Evolutionary conservation across 305 asterid species (phyloP).

Genomic region (Stenogyne calaminthoides): DNA sequence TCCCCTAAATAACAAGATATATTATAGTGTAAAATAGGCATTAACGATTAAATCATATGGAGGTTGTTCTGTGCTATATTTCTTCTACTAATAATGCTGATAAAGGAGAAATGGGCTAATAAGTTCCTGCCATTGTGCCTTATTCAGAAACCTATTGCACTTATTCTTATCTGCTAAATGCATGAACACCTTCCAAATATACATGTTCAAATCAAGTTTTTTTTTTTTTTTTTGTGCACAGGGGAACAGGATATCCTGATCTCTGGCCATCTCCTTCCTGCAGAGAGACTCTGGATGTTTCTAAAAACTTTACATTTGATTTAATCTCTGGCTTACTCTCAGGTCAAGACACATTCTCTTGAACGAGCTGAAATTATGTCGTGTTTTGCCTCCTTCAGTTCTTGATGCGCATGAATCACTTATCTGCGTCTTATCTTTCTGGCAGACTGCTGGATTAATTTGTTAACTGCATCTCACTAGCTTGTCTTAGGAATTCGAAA

Average conservation of each 20-base stretch:
- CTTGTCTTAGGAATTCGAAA: not conserved
- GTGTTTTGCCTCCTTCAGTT: slow-evolving; percentile 10
- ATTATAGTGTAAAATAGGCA: not conserved
- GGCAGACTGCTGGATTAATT: slow-evolving; percentile 2
- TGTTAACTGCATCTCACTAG: not conserved
- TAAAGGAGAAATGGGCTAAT: not conserved
- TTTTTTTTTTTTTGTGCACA: slow-evolving; percentile 35
- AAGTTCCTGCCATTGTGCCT: not conserved
- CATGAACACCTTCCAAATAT: slow-evolving; percentile 18
- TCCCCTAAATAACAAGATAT: not conserved
- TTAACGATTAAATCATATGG: not conserved
- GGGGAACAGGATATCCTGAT: slow-evolving; percentile 97
- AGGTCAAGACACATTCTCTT: slow-evolving; percentile 48
- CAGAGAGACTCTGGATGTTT: slow-evolving; percentile 90
- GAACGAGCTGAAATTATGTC: not conserved
- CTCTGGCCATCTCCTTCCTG: slow-evolving; percentile 93
- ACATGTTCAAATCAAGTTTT: slow-evolving; percentile 4
- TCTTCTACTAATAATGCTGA: not conserved
- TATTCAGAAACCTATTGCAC: slow-evolving; percentile 22
- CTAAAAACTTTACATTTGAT: slow-evolving; percentile 85
- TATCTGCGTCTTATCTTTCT: slow-evolving; percentile 13
- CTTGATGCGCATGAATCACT: slow-evolving; percentile 13
- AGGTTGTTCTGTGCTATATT: not conserved
- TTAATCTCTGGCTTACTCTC: slow-evolving; percentile 72
- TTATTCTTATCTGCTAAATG: slow-evolving; percentile 11